A percentile compares a stretch with the other conserved stretches of the same genome.
Evolutionary conservation across 441 rosid genomes (phyloP).

Genomic region (Biscutella laevigata): DNA sequence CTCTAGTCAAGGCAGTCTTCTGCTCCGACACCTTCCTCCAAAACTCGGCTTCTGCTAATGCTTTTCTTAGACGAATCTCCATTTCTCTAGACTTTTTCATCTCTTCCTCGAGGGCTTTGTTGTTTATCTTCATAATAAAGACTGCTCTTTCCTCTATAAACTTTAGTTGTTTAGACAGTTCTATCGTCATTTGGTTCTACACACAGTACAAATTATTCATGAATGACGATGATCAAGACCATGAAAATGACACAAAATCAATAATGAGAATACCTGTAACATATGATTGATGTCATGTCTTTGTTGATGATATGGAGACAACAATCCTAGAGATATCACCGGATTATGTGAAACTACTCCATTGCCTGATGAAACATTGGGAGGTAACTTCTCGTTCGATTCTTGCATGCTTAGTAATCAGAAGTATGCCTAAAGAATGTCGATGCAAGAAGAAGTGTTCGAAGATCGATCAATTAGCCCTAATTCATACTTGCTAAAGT

Average conservation of each 20-base stretch:
- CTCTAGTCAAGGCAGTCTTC: neutral
- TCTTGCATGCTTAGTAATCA: neutral
- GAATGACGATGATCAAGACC: neutral
- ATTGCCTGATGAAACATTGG: neutral
- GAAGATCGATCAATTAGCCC: neutral
- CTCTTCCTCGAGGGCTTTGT: slow-evolving; percentile 3
- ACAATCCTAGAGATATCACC: neutral
- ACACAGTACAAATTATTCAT: neutral
- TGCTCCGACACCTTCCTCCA: neutral
- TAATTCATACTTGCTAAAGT: rapidly evolving
- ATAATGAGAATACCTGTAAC: neutral
- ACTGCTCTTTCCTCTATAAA: neutral
- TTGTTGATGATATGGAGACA: slow-evolving; percentile 2
- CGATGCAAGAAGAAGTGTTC: too few relatives aligned
- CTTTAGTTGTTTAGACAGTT: neutral
- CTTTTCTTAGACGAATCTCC: neutral
- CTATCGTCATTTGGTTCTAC: neutral
- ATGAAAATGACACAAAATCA: neutral
- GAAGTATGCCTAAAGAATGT: neutral
- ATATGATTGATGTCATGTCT: neutral
- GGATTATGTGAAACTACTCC: neutral
- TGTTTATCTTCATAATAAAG: neutral
- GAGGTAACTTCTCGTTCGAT: neutral
- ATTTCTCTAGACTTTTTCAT: neutral
- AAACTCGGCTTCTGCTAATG: neutral